Evolutionary conservation across 352 stramenopile genomes (phyloP).

Genomic region (Phytophthora palmivora): DNA sequence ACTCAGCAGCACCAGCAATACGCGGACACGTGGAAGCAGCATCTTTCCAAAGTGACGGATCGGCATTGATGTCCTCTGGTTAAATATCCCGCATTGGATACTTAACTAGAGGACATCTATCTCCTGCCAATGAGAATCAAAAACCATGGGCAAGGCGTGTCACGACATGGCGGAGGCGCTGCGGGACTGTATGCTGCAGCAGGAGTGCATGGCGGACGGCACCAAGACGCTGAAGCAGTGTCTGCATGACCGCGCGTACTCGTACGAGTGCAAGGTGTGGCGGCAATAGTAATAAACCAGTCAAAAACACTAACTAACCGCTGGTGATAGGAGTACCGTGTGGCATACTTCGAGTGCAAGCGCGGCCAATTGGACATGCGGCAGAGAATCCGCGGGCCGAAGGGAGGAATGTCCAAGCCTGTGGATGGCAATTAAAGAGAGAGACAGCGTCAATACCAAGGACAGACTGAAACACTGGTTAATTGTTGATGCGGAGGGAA

Average conservation of each 20-base stretch:
- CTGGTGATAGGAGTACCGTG: constrained; percentile 62
- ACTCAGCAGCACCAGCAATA: constrained; percentile 25
- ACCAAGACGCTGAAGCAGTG: constrained; percentile 80
- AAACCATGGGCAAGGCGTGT: constrained; percentile 82
- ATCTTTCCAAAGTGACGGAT: neutral
- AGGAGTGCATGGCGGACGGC: constrained; percentile 83
- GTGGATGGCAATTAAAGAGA: constrained; percentile 30
- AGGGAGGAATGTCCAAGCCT: constrained; percentile 71
- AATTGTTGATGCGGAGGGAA: constrained; percentile 13
- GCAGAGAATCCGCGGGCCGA: constrained; percentile 79
- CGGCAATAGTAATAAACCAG: neutral
- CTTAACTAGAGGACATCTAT: no score
- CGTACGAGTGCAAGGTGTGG: constrained; percentile 72
- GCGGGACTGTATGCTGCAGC: constrained; percentile 79
- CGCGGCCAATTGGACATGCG: constrained; percentile 86
- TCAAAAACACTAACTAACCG: neutral
- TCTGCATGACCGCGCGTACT: constrained; percentile 69
- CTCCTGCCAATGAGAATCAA: neutral
- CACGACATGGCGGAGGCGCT: constrained; percentile 83
- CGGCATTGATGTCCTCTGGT: neutral
- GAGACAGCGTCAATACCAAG: neutral
- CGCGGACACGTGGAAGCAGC: constrained; percentile 40
- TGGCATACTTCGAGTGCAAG: constrained; percentile 89
- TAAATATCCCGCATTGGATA: neutral
- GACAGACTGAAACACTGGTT: neutral